phyloP scores from a whole-genome alignment of 495 filamentous ascomycete species.

The Penicillium dipodomyicola region DNA sequence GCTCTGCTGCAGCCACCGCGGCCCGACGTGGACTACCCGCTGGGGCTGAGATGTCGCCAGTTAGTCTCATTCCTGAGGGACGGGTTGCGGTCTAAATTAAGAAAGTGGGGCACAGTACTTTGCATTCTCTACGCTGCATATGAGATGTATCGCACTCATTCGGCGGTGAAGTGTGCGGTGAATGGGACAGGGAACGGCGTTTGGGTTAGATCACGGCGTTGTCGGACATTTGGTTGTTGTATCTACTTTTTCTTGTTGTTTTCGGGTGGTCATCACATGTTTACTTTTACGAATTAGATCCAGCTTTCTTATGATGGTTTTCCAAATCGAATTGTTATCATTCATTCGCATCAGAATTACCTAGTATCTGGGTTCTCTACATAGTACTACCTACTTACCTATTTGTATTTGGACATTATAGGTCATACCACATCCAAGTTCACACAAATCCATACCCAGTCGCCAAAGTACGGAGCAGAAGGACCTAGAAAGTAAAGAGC shows the following conservation, averaged over 20 bases:
- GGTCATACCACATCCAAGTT: neutral
- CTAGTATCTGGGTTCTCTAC: neutral
- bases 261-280: neutral
- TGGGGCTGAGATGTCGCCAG: conserved; percentile 13
- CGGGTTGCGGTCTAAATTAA: conserved; percentile 12
- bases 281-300: neutral
- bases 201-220: neutral
- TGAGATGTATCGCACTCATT: neutral
- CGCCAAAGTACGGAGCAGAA: too few species aligned
- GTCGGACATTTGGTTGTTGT: neutral
- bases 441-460: neutral
- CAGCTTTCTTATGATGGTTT: neutral
- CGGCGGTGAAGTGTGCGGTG: neutral
- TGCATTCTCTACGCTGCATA: neutral
- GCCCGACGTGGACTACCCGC: conserved; percentile 11
- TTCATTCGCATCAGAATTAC: neutral
- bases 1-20: neutral
- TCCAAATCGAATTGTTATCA: neutral
- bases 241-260: neutral
- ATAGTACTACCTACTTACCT: neutral
- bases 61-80: conserved; percentile 15
- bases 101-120: neutral
- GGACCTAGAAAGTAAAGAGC: too few species aligned
- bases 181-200: conserved; percentile 1
- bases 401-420: neutral